Evolutionary conservation across 1,284 basidiomycete genomes (phyloP).

Genomic region (Pascua sp.): DNA sequence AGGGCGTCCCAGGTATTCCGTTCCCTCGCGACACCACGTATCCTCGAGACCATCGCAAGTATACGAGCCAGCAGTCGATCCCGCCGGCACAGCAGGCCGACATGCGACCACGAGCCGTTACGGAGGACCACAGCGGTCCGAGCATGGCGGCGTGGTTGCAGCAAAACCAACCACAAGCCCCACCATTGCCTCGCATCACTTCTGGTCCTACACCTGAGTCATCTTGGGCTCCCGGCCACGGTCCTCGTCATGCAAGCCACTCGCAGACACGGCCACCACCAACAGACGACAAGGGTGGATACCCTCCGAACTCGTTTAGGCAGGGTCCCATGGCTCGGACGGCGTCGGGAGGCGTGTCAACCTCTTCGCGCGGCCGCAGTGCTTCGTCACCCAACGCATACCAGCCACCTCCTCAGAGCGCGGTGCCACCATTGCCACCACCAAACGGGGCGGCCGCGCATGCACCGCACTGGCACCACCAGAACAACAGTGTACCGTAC

Average conservation of each 20-base stretch:
- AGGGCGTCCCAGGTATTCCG: slow-evolving; percentile 48
- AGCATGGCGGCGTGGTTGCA: slow-evolving; percentile 65
- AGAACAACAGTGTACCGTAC: slow-evolving; percentile 13
- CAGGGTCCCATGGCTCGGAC: neutral
- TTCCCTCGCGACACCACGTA: slow-evolving; percentile 53
- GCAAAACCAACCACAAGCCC: slow-evolving; percentile 58
- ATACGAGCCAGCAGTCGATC: slow-evolving; percentile 57
- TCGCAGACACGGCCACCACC: neutral
- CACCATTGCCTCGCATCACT: slow-evolving; percentile 35
- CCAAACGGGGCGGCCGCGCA: too few relatives aligned
- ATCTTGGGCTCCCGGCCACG: slow-evolving; percentile 20
- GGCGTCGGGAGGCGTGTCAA: slow-evolving; percentile 29
- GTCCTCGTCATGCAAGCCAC: slow-evolving; percentile 4
- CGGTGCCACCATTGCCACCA: slow-evolving; percentile 24
- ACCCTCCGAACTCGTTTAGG: too few relatives aligned
- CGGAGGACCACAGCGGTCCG: slow-evolving; percentile 66
- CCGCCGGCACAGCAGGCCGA: slow-evolving; percentile 57
- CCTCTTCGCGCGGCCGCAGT: slow-evolving; percentile 44
- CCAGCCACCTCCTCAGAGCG: slow-evolving; percentile 30
- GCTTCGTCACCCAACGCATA: slow-evolving; percentile 53
- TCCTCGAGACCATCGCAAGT: slow-evolving; percentile 44
- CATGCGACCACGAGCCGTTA: slow-evolving; percentile 59
- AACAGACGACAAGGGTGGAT: neutral
- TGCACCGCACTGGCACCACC: slow-evolving; percentile 6
- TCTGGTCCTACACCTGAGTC: slow-evolving; percentile 36